Conservation (phyloP, 2,329 filamentous ascomycete genomes). For the Claviceps humidiphila region DNA sequence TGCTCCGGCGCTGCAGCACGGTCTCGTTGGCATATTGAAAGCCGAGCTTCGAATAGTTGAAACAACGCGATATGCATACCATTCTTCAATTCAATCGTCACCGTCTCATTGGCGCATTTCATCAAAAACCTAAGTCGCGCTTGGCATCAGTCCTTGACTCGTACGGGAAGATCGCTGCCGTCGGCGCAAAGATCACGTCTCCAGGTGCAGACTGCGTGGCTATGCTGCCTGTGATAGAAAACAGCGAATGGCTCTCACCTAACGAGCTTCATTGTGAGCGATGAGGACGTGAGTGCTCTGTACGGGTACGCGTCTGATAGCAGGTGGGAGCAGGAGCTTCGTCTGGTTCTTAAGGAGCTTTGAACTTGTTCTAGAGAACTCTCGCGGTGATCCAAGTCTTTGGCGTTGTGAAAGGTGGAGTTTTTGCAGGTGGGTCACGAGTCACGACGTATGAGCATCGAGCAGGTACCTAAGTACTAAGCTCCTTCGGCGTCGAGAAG, state of each 20-base stretch:
- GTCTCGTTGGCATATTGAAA: not conserved
- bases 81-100: constrained; percentile 97
- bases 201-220: not conserved
- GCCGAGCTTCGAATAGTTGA: not conserved
- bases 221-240: not conserved
- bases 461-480: too few species aligned
- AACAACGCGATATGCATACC: constrained; percentile 36
- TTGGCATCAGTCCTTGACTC: constrained; percentile 5
- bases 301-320: not conserved
- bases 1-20: not conserved
- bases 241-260: constrained; percentile 47
- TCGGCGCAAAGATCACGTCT: not conserved
- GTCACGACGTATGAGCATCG: too few species aligned
- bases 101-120: constrained; percentile 98
- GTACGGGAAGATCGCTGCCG: constrained; percentile 4
- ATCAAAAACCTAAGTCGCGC: constrained; percentile 70
- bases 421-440: too few species aligned
- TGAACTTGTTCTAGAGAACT: too few species aligned
- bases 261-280: constrained; percentile 82
- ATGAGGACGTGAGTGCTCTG: not conserved
- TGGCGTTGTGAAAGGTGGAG: too few species aligned
- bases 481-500: not conserved
- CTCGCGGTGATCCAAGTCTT: too few species aligned
- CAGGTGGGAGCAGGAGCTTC: not conserved
- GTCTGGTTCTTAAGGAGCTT: not conserved